phyloP scores from a whole-genome alignment of 2,329 filamentous ascomycete genomes.

The Exophiala sp. region DNA sequence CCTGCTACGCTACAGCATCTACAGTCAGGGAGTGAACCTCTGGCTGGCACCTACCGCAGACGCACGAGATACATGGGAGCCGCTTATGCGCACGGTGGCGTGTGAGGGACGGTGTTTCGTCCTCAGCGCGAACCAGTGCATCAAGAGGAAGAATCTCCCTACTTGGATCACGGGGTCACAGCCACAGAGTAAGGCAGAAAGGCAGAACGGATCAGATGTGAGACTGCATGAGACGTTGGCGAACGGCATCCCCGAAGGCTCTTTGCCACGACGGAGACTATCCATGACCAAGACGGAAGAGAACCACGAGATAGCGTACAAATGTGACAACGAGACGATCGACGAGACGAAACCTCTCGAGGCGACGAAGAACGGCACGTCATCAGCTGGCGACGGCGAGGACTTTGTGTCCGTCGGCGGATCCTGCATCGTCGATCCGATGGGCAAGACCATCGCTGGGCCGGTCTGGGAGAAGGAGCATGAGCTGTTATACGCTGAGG shows the following conservation, averaged over 20 bases:
- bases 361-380: not conserved
- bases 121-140: slow-evolving; percentile 79
- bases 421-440: slow-evolving; percentile 74
- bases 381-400: slow-evolving; percentile 6
- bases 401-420: slow-evolving; percentile 70
- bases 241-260: slow-evolving; percentile 7
- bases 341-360: slow-evolving; percentile 12
- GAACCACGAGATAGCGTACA: slow-evolving; percentile 48
- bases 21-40: slow-evolving; percentile 85
- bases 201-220: slow-evolving; percentile 8
- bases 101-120: slow-evolving; percentile 83
- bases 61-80: slow-evolving; percentile 74
- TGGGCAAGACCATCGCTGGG: slow-evolving; percentile 74
- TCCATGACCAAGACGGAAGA: slow-evolving; percentile 36
- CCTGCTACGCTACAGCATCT: slow-evolving; percentile 75
- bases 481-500: slow-evolving; percentile 65
- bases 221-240: not conserved
- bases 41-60: slow-evolving; percentile 91
- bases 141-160: slow-evolving; percentile 57
- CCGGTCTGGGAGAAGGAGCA: slow-evolving; percentile 78
- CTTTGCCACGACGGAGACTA: slow-evolving; percentile 22
- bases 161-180: slow-evolving; percentile 49
- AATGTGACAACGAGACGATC: slow-evolving; percentile 29
- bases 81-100: slow-evolving; percentile 76
- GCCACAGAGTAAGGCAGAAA: not conserved